Evolutionary conservation across 2,329 filamentous ascomycete genomes (phyloP), one percentile per base, ranked within the genome.

Genomic region (Fusarium virguliforme): DNA sequence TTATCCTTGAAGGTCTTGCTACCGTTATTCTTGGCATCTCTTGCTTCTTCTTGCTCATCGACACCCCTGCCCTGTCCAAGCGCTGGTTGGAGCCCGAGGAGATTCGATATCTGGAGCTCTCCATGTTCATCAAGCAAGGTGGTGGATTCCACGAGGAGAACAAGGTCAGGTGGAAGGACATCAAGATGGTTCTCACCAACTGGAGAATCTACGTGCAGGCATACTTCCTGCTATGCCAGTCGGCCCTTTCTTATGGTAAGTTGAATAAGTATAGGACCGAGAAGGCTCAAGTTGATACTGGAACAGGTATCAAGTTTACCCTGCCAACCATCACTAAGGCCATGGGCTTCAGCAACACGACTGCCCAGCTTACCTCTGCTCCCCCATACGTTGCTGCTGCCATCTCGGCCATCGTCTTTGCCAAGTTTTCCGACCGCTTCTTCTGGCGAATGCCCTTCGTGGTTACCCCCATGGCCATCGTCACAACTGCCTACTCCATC

Each of bases 371-470:
- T 8, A 86, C 88, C 76, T 88, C 88, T 1, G 86, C 88, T 0
- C 87, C 88, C 0, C 87, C 87, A 0, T 89, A 89, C 64, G 86
- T 89, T 1, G 86, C 85, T 0, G 92, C 90, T 0, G 90, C 89
- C 0, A 80, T 91, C 3, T 72, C 92, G 0, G 93, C 91, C 0
- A 82, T 94, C 3, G 56, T 82, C 1, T 84, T 93, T 28, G 91
- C 92, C 2, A 92, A 85, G 74, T 77, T 91, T 6, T 91, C 91
- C 0, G 92, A 94, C 74, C 85, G 88, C 1, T 92, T 90, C 60
- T 74, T 58, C 64, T 75, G 73, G 73, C 57, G 73, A 56, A 75
- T 75, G 73, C 73, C 73, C 1, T 75, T 75, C n/a, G 73, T 75
- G 1, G 73, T 57, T 6, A 71, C 62, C 0, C 73, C 73, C 4